These are phyloP conservation scores for Lipomyces kockii DNA, from an alignment of 805 yeast species.

Conservation along the genomic window DNA sequence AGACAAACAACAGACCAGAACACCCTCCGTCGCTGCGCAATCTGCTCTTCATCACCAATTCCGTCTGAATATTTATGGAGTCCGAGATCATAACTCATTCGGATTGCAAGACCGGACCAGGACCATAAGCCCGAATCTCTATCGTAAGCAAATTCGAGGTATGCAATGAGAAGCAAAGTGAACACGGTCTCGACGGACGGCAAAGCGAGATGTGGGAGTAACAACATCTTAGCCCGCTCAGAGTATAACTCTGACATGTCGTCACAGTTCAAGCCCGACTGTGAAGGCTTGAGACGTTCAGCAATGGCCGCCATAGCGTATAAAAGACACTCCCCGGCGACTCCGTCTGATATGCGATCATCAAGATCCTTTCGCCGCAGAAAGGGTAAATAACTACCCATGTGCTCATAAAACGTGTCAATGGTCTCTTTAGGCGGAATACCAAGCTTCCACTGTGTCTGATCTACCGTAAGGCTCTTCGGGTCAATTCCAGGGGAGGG, in stretches of 20 bases:
- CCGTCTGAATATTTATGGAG: constrained; percentile 36
- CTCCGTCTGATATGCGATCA: constrained; percentile 35
- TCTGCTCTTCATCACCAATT: constrained; percentile 24
- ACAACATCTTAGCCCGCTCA: constrained; percentile 40
- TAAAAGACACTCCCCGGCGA: constrained; percentile 38
- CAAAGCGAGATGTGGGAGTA: constrained; percentile 39
- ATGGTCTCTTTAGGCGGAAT: constrained; percentile 29
- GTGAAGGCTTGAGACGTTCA: constrained; percentile 26
- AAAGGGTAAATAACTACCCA: constrained; percentile 40
- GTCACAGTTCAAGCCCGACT: constrained; percentile 7
- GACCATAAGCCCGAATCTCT: constrained; percentile 43
- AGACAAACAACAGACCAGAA: constrained; percentile 41
- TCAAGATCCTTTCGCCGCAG: constrained; percentile 35
- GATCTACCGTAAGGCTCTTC: neutral
- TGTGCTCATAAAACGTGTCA: constrained; percentile 32
- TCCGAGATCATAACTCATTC: constrained; percentile 43
- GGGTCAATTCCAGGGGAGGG: neutral
- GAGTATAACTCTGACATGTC: constrained; percentile 37
- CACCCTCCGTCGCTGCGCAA: constrained; percentile 34
- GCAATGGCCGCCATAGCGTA: constrained; percentile 41
- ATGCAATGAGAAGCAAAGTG: constrained; percentile 41
- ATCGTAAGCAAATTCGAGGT: constrained; percentile 41
- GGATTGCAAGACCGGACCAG: constrained; percentile 43
- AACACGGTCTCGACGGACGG: constrained; percentile 41
- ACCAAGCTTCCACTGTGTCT: constrained; percentile 10